Conservation (phyloP, 2,329 filamentous ascomycete genomes). For the Alternaria incomplexa region DNA sequence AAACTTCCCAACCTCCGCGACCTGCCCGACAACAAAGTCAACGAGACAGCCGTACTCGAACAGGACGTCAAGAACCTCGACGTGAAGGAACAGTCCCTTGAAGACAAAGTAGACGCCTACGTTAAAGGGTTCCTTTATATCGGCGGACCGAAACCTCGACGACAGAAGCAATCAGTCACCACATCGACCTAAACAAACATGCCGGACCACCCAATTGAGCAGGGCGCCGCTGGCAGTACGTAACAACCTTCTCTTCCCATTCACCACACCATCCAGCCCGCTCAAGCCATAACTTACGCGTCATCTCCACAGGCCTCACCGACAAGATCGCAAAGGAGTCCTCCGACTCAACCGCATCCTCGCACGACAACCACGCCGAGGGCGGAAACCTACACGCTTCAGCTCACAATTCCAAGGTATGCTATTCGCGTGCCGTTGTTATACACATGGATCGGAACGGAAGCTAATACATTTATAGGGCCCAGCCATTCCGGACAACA, state of each 20-base stretch:
- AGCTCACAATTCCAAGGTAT: slow-evolving; percentile 52
- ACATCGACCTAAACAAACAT: slow-evolving; percentile 38
- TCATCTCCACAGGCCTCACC: slow-evolving; percentile 47
- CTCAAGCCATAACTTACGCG: background rate
- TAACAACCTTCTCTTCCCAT: background rate
- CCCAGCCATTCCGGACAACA: slow-evolving; percentile 53
- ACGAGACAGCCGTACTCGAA: slow-evolving; percentile 5
- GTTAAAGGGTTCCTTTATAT: slow-evolving; percentile 13
- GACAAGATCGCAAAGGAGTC: slow-evolving; percentile 55
- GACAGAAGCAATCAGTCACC: slow-evolving; percentile 5
- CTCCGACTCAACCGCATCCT: slow-evolving; percentile 48
- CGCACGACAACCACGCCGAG: slow-evolving; percentile 43
- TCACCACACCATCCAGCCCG: background rate
- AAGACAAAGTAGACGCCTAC: slow-evolving; percentile 10
- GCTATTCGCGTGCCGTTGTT: background rate
- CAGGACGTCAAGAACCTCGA: slow-evolving; percentile 9
- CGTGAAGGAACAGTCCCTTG: background rate
- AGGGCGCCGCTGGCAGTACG: slow-evolving; percentile 49
- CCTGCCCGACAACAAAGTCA: background rate
- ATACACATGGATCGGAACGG: background rate
- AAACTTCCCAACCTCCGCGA: background rate
- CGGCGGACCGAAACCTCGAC: slow-evolving; percentile 1
- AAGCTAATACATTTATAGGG: slow-evolving; percentile 40
- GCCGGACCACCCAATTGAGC: slow-evolving; percentile 52
- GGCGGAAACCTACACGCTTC: slow-evolving; percentile 43